Evolutionary conservation across 169 alveolate genomes (phyloP), one percentile per base, ranked within the genome.

Genomic region (Eimeria brunetti): DNA sequence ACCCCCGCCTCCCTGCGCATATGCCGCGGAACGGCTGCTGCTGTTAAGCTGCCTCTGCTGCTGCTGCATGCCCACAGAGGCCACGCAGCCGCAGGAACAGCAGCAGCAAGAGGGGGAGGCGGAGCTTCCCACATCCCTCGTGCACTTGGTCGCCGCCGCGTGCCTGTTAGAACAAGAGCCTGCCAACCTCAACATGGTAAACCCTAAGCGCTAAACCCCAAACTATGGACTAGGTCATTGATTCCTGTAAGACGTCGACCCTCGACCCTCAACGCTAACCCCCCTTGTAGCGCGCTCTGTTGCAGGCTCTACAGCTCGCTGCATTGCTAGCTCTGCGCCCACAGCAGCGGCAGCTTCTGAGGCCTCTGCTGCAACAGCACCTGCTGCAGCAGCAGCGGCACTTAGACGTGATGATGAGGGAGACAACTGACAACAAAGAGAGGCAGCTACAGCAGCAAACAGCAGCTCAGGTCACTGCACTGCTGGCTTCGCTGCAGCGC

Each of bases 61-160:
- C 89, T 80, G 89, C 89, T 80, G 89, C 89, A 80, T 80, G 89
- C 89, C 89, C 60, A 80, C 89, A 0, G 89, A 80, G 49, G 84
- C 84, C 27, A 33, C 36, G 76, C 76, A 12, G 69, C 38, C 14
- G 46, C 89, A 49, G 71, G 44, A 27, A 18, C 80, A 69, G 80
- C 80, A 69, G 80, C 80, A 69, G 80, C 80, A 69, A 33, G 71
- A 80, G 24, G 69, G 38, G 69, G 69, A 80, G 9, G 33, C 44
- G 1, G 69, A 80, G 41, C 14, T 80, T 20, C 89, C 89, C 46
- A 30, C 49, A 24, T 80, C 89, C 24, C 89, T 80, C 33, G 89
- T 44, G 69, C 89, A 80, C 89, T 60, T 80, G 44, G 89, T 80
- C 36, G 89, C 89, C 3, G 89, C 89, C 30, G 89, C 89, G 8